Percentiles rank a stretch among this genome's conserved stretches.
Evolutionary conservation across 2,329 filamentous ascomycete species (phyloP).

Genomic region (Aspergillus sp.): DNA sequence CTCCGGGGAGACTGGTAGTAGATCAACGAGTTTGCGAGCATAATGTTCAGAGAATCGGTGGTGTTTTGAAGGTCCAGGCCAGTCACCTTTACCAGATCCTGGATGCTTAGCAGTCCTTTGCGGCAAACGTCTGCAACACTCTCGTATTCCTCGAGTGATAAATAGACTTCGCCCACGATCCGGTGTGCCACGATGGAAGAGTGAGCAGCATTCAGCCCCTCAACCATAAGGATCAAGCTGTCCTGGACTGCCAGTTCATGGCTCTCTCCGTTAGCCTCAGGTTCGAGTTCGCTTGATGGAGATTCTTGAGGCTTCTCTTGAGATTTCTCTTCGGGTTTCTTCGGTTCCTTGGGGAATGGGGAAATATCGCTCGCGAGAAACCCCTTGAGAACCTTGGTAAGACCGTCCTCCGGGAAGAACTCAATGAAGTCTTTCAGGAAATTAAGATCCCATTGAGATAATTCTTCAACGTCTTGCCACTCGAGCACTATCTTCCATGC

Average conservation of each 20-base stretch:
- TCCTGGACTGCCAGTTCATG: constrained; percentile 63
- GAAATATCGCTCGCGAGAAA: constrained; percentile 78
- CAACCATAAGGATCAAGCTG: constrained; percentile 69
- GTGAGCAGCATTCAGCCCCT: constrained; percentile 55
- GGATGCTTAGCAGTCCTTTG: constrained; percentile 58
- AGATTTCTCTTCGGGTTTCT: background rate
- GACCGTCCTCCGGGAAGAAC: constrained; percentile 75
- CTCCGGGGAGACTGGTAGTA: constrained; percentile 84
- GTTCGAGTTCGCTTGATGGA: constrained; percentile 6
- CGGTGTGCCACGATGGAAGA: constrained; percentile 76
- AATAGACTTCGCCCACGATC: constrained; percentile 73
- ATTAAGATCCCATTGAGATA: constrained; percentile 67
- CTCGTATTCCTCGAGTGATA: constrained; percentile 77
- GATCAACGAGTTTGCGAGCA: constrained; percentile 78
- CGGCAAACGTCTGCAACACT: constrained; percentile 71
- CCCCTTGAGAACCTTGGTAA: constrained; percentile 71
- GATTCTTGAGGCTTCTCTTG: background rate
- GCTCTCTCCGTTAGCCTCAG: constrained; percentile 37
- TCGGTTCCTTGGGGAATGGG: constrained; percentile 54
- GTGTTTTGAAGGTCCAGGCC: constrained; percentile 63
- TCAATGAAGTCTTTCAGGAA: constrained; percentile 72
- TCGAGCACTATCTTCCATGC: constrained; percentile 89
- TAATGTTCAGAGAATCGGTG: constrained; percentile 64
- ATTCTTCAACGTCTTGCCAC: constrained; percentile 70
- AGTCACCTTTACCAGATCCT: constrained; percentile 54